Evolutionary conservation across 1,284 basidiomycete species (phyloP).

Genomic region (Lentinus polychrous): DNA sequence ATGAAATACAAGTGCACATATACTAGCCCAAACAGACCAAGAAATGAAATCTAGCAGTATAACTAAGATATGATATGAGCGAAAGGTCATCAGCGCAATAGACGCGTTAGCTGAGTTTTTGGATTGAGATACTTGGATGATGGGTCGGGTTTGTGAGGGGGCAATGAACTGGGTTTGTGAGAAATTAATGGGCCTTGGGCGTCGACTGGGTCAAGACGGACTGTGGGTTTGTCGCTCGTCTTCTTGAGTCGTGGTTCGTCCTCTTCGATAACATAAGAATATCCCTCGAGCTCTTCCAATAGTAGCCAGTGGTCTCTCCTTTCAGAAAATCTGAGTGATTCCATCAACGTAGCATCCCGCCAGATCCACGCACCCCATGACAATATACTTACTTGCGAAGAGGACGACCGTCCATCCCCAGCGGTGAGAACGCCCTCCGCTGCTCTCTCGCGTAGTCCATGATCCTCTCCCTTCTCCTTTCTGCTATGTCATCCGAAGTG

Average conservation of each 20-base stretch:
- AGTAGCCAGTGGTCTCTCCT: slow-evolving; percentile 53
- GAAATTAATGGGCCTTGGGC: too few species aligned
- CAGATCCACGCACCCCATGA: background rate
- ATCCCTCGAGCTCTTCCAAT: slow-evolving; percentile 45
- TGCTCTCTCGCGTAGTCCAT: slow-evolving; percentile 39
- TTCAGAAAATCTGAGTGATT: slow-evolving; percentile 25
- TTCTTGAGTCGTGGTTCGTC: slow-evolving; percentile 7
- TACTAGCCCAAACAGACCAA: too few species aligned
- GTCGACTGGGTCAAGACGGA: background rate
- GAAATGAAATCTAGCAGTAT: too few species aligned
- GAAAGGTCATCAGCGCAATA: too few species aligned
- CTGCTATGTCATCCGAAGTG: slow-evolving; percentile 41
- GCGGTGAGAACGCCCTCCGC: slow-evolving; percentile 47
- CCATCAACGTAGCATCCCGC: slow-evolving; percentile 2
- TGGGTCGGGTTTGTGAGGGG: too few species aligned
- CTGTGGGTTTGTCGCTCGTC: background rate
- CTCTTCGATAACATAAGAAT: slow-evolving; percentile 44
- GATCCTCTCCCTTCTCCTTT: slow-evolving; percentile 44
- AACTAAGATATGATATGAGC: too few species aligned
- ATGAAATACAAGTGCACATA: too few species aligned
- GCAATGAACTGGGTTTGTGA: too few species aligned
- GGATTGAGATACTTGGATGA: too few species aligned
- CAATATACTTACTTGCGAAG: slow-evolving; percentile 43
- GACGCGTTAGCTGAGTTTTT: too few species aligned
- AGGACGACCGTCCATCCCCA: slow-evolving; percentile 50